Evolutionary conservation across 768 basidiomycete genomes (phyloP), one percentile per base, ranked within the genome.

Genomic region (Trichaptum fuscoviolaceum): DNA sequence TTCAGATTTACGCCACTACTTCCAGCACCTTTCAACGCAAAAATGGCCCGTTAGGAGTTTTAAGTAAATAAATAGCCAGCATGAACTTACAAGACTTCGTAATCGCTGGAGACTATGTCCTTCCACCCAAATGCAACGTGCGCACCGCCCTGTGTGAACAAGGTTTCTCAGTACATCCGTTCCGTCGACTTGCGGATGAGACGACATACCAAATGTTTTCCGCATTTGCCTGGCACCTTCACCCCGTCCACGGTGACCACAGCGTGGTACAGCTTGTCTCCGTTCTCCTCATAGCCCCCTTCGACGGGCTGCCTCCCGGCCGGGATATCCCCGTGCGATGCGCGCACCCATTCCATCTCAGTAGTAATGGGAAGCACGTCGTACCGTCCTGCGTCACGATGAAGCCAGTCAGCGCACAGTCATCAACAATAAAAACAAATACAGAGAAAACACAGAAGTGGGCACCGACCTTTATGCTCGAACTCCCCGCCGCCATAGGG

Each of bases 231-330:
- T 5, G 90, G 91, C n/a, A 92, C 86, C 42, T 71, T 77, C 15
- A 86, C 72, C 0, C 83, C 84, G 35, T 82, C 74, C 60, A 91
- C 76, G 0, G 67, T 67, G 2, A 80, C 87, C 27, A 87, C 71
- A 0, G 85, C 91, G 72, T 93, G 92, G 69, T 89, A 93, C 59
- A 93, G 76, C 73, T 84, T 85, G 8, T 72, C 75, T 0, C 90
- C 91, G 67, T 79, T 75, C 35, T 90, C 87, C 75, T 93, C 92
- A 68, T 91, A 90, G 1, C 89, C 91, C 0, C 90, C 92, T 70
- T 89, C 86, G 20, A 93, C 80, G 0, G 88, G 87, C 17, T 78
- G 75, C 35, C 86, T 79, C 4, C 85, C 86, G 2, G 73, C 69
- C 7, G 91, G 87, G 64, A 91, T 80, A 58, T 75, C 78, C 2